Base-by-base conservation (phyloP, 345 rosid genomes). In the Viola odorata region DNA sequence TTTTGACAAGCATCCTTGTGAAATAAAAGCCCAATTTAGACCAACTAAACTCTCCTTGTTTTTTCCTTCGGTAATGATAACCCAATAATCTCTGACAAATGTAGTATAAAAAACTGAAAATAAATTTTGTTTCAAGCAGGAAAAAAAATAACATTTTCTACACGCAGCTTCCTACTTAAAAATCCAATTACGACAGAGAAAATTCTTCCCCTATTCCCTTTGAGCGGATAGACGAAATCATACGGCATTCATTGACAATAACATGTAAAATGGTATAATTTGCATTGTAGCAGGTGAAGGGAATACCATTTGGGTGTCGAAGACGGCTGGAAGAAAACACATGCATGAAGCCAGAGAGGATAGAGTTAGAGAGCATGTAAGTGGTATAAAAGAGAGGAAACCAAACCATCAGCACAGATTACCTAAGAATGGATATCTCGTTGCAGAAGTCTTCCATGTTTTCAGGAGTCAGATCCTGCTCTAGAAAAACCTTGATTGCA, bases 381-480 rank as follows among this genome's bases (percentile, higher is more conserved):
- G 16, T 45, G 59, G 50, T 65, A 65, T 69, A 59, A 63, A 69
- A 58, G 37, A 58, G 11, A 56, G 58, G 51, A 12, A 49, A 50
- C 61, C 52, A 42, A 45, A 57, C 55, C n/a, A 58, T 57, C n/a
- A 76, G 78, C 64, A 63, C 44, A 17, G 50, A 73, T 63, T 58
- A 88, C 99, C 99, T 86, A 50, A 95, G 89, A 76, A 95, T 91
- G 32, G 98, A 86, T 72, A 95, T 91, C 81, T 91, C 99, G 51
- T 95, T 95, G 82, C 99, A 88, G 69, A 95, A 95, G 69, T 92
- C 97, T 72, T 89, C 91, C 98, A 92, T 89, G 75, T 89, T 92
- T 79, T 89, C 98, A 45, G 86, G 85, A 57, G 96, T 95, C 53
- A 95, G 81, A 82, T 95, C 96, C 74, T 95, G 97, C 84, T 91